These are phyloP conservation scores for Penicillium arizonense DNA, from an alignment of 495 filamentous ascomycete genomes.

Conservation along the genomic window DNA sequence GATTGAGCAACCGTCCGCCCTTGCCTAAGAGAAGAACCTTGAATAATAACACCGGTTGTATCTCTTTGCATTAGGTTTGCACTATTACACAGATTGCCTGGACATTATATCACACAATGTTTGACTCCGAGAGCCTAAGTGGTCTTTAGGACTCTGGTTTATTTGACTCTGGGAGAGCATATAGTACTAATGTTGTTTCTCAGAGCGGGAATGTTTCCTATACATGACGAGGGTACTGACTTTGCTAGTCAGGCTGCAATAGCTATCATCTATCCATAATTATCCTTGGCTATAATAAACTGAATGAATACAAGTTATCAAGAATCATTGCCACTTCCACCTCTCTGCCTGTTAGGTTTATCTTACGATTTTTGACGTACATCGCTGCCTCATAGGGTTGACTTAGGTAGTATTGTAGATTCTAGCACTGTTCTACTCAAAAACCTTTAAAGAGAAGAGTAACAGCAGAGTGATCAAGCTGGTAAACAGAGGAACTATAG, in stretches of 20 bases:
- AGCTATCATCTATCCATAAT: too few species aligned
- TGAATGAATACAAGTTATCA: too few species aligned
- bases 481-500: neutral
- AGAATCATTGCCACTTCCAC: too few species aligned
- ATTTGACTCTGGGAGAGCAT: too few species aligned
- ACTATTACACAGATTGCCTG: conserved; percentile 7
- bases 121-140: conserved; percentile 4
- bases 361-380: too few species aligned
- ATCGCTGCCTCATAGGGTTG: too few species aligned
- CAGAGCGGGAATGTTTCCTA: neutral
- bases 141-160: neutral
- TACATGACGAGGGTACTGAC: neutral
- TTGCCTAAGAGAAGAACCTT: conserved; percentile 16
- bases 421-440: too few species aligned
- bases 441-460: too few species aligned
- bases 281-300: too few species aligned
- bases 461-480: too few species aligned
- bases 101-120: neutral
- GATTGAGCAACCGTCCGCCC: conserved; percentile 23
- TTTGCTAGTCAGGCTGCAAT: neutral
- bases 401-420: too few species aligned
- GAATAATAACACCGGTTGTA: neutral
- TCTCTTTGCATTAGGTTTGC: neutral
- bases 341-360: too few species aligned
- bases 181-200: neutral